These are phyloP conservation scores for Phlebiopsis gigantea DNA, from an alignment of 768 basidiomycete genomes.

Conservation along the genomic window DNA sequence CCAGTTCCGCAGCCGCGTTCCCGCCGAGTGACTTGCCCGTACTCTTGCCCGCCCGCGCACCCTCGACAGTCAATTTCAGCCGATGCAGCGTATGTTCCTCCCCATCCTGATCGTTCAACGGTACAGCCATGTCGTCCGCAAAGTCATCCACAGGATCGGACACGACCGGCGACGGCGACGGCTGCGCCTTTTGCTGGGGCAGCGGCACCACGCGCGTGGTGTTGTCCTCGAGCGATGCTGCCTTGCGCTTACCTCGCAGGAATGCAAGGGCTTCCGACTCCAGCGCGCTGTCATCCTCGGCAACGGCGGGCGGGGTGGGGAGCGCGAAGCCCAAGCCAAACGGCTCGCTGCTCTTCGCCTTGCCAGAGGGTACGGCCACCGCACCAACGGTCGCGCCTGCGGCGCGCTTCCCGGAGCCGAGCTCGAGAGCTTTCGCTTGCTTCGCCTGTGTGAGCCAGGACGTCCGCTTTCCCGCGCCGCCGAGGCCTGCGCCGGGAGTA, in stretches of 20 bases:
- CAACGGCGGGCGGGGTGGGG: conserved; percentile 17
- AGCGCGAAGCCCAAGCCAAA: conserved; percentile 10
- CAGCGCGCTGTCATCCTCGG: conserved; percentile 17
- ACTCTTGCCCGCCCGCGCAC: conserved; percentile 51
- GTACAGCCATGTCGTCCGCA: conserved; percentile 10
- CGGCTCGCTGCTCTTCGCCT: conserved; percentile 59
- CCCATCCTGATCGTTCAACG: not conserved
- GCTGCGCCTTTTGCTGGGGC: not conserved
- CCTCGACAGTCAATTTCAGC: conserved; percentile 70
- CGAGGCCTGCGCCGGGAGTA: conserved; percentile 16
- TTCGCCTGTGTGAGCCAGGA: conserved; percentile 80
- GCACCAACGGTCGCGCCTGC: not conserved
- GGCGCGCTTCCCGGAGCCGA: conserved; percentile 7
- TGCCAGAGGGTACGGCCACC: conserved; percentile 21
- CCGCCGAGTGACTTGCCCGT: conserved; percentile 60
- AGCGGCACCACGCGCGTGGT: not conserved
- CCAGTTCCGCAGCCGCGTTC: conserved; percentile 52
- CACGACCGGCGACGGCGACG: not conserved
- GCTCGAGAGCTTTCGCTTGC: conserved; percentile 47
- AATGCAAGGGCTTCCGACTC: not conserved
- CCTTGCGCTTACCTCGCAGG: conserved; percentile 33
- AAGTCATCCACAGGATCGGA: not conserved
- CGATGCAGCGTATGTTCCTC: conserved; percentile 55
- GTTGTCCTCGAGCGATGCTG: conserved; percentile 33
- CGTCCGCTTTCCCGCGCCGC: conserved; percentile 63